phyloP scores from a whole-genome alignment of 1,284 basidiomycete species.

The Leccinum pachyderme region DNA sequence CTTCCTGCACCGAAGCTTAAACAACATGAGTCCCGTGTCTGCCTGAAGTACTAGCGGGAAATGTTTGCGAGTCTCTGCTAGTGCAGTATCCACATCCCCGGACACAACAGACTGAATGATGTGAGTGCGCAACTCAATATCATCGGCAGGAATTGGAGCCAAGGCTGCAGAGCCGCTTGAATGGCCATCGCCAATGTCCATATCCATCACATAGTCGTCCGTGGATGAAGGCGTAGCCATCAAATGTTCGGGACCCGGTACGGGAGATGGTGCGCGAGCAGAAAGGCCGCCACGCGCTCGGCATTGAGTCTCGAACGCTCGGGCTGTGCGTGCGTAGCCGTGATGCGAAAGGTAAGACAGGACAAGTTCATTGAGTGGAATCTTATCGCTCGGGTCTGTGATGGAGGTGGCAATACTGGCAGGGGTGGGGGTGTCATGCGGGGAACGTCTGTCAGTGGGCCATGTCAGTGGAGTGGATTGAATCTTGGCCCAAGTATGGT shows the following conservation, averaged over 20 bases:
- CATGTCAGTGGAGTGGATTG: slow-evolving; percentile 49
- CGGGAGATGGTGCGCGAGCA: neutral
- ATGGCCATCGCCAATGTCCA: slow-evolving; percentile 30
- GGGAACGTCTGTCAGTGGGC: slow-evolving; percentile 19
- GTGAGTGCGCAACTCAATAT: slow-evolving; percentile 62
- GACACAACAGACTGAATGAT: slow-evolving; percentile 65
- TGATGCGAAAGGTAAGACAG: slow-evolving; percentile 78
- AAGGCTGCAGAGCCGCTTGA: slow-evolving; percentile 5
- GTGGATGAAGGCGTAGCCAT: slow-evolving; percentile 18
- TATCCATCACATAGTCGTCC: slow-evolving; percentile 49
- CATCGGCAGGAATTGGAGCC: slow-evolving; percentile 34
- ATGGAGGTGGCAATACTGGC: slow-evolving; percentile 3
- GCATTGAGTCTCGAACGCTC: slow-evolving; percentile 59
- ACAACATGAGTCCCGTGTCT: slow-evolving; percentile 64
- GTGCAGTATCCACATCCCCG: slow-evolving; percentile 74
- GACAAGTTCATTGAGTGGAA: slow-evolving; percentile 65
- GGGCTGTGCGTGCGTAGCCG: slow-evolving; percentile 70
- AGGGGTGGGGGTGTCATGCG: slow-evolving; percentile 9
- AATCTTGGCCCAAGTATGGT: slow-evolving; percentile 62
- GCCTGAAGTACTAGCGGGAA: slow-evolving; percentile 65
- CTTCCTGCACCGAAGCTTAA: slow-evolving; percentile 77
- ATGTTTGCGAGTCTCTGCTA: slow-evolving; percentile 50
- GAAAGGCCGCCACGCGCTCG: slow-evolving; percentile 25
- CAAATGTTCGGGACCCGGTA: slow-evolving; percentile 4
- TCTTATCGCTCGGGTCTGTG: slow-evolving; percentile 30